Evolutionary conservation across 805 yeast species (phyloP).

Genomic region (Suhomyces kilbournensis): DNA sequence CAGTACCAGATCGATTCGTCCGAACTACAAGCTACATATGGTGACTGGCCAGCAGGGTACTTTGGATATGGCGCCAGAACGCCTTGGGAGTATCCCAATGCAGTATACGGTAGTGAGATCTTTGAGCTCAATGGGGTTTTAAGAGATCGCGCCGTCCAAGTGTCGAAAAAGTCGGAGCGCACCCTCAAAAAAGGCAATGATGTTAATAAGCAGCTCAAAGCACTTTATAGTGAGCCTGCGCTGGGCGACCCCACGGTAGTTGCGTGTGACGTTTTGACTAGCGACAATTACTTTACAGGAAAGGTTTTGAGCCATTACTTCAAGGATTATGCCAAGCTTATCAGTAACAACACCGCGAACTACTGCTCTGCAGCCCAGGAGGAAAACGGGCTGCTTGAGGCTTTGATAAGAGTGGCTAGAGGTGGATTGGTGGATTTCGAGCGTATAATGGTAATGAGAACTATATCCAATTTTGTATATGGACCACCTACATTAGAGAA

Average conservation of each 20-base stretch:
- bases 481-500: conserved; percentile 45
- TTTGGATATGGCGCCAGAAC: conserved; percentile 51
- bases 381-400: conserved; percentile 63
- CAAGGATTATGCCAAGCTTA: conserved; percentile 42
- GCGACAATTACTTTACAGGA: conserved; percentile 62
- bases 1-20: conserved; percentile 56
- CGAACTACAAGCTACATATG: conserved; percentile 22
- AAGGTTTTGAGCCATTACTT: conserved; percentile 48
- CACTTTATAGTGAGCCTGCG: conserved; percentile 40
- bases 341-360: conserved; percentile 57
- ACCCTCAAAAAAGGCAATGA: background rate
- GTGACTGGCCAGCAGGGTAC: conserved; percentile 61
- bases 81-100: conserved; percentile 50
- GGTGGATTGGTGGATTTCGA: conserved; percentile 54
- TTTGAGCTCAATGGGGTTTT: conserved; percentile 58
- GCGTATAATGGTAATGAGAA: conserved; percentile 58
- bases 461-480: conserved; percentile 56
- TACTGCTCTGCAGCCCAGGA: conserved; percentile 67
- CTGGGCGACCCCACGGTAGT: conserved; percentile 43
- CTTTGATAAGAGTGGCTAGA: conserved; percentile 50
- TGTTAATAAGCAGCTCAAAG: background rate
- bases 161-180: conserved; percentile 22
- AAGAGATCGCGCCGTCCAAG: conserved; percentile 53
- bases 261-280: conserved; percentile 58
- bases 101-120: conserved; percentile 62